phyloP scores from a whole-genome alignment of 345 rosid species.

The Acer campestre region DNA sequence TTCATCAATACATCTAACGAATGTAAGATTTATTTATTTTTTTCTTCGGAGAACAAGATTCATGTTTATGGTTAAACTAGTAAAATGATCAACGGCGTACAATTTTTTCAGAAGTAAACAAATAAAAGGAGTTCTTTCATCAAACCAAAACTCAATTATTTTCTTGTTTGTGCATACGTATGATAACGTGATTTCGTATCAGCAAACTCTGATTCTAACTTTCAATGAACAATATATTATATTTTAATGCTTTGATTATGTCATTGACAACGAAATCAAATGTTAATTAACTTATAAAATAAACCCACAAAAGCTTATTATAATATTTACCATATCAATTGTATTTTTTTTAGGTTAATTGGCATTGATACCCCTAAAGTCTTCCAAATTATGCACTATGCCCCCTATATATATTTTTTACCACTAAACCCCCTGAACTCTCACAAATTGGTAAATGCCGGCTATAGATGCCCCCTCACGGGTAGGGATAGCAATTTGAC shows the following conservation, averaged over 20 bases:
- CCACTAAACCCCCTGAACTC: too few relatives aligned
- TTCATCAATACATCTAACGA: too few relatives aligned
- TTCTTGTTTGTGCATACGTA: neutral
- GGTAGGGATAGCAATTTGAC: too few relatives aligned
- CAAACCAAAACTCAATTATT: neutral
- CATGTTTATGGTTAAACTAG: neutral
- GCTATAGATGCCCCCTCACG: too few relatives aligned
- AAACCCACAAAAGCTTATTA: neutral
- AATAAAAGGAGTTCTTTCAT: too few relatives aligned
- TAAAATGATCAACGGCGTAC: neutral
- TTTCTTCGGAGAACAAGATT: too few relatives aligned
- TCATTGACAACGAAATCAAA: slow-evolving; percentile 22
- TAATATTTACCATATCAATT: neutral
- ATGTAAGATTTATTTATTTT: too few relatives aligned
- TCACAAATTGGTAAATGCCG: too few relatives aligned
- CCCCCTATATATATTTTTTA: too few relatives aligned
- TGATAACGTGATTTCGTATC: neutral
- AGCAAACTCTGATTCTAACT: neutral
- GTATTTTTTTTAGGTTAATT: too few relatives aligned
- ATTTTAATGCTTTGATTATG: slow-evolving; percentile 14
- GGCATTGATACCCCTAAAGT: too few relatives aligned
- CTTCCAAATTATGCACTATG: too few relatives aligned
- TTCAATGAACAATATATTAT: neutral
- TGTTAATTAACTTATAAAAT: slow-evolving; percentile 4
- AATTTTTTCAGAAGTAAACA: neutral